These are phyloP conservation scores for Paraphoma sp. DNA, from an alignment of 2,329 filamentous ascomycete species.

Conservation along the genomic window DNA sequence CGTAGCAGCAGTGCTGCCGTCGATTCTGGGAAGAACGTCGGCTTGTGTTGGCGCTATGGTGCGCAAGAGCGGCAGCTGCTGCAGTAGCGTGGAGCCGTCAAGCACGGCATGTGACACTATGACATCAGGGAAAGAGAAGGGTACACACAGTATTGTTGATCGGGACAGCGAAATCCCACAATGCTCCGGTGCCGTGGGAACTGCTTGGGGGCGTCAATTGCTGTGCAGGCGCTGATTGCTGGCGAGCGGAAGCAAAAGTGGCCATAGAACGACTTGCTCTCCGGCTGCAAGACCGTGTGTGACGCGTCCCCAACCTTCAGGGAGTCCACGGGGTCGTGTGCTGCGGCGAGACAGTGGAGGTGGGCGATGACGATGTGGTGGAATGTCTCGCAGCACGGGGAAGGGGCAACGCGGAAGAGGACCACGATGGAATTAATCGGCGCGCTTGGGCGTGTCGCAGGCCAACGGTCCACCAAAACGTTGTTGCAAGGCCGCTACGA, in stretches of 20 bases:
- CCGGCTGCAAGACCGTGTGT: slow-evolving; percentile 6
- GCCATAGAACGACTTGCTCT: slow-evolving; percentile 36
- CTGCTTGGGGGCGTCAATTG: slow-evolving; percentile 50
- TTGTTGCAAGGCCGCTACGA: slow-evolving; percentile 15
- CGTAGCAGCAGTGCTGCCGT: background rate
- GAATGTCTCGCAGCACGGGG: slow-evolving; percentile 14
- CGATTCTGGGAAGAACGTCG: background rate
- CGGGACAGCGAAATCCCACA: slow-evolving; percentile 50
- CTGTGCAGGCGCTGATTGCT: slow-evolving; percentile 34
- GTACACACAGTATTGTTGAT: slow-evolving; percentile 45
- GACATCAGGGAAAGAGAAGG: slow-evolving; percentile 3
- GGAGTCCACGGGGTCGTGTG: background rate
- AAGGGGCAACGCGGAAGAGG: slow-evolving; percentile 4
- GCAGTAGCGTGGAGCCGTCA: slow-evolving; percentile 24
- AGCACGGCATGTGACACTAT: slow-evolving; percentile 17
- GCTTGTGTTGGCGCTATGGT: slow-evolving; percentile 23
- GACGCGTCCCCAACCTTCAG: slow-evolving; percentile 12
- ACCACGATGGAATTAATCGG: background rate
- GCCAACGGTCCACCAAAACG: slow-evolving; percentile 10
- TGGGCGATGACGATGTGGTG: slow-evolving; percentile 9
- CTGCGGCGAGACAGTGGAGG: background rate
- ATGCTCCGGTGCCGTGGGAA: slow-evolving; percentile 45
- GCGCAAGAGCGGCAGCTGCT: slow-evolving; percentile 23
- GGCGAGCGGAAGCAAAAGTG: slow-evolving; percentile 38
- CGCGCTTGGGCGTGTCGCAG: slow-evolving; percentile 6